A percentile compares a stretch with the other conserved stretches of the same genome.
Evolutionary conservation across 305 asterid species (phyloP).

Genomic region (Fraxinus paxiana): DNA sequence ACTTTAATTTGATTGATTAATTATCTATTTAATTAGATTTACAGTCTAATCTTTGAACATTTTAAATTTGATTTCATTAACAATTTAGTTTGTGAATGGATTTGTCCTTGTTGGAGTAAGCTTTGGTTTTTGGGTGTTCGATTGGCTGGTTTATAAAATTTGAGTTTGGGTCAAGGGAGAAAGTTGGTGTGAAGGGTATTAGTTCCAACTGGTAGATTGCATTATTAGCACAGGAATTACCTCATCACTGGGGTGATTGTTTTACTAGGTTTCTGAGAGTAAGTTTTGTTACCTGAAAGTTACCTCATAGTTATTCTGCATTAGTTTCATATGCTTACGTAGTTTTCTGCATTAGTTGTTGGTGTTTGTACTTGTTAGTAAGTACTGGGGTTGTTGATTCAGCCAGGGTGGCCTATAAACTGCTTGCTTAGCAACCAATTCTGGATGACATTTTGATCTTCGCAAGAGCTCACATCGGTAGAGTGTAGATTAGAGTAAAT

Average conservation of each 20-base stretch:
- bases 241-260: neutral
- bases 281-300: neutral
- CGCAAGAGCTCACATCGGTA: neutral
- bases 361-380: neutral
- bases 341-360: neutral
- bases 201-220: constrained; percentile 2
- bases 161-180: neutral
- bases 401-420: neutral
- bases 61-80: constrained; percentile 7
- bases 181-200: neutral
- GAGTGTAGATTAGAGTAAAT: neutral
- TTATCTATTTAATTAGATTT: neutral
- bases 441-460: neutral
- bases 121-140: neutral
- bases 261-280: constrained; percentile 9
- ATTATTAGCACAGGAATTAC: neutral
- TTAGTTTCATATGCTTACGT: neutral
- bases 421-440: neutral
- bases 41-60: neutral
- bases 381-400: neutral
- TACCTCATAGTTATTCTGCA: neutral
- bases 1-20: constrained; percentile 1
- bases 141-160: neutral
- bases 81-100: constrained; percentile 5
- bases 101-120: neutral